Evolutionary conservation across 176 grass and related monocot species (phyloP), one percentile per base, ranked within the genome.

Genomic region (Oropetium thomaeum): DNA sequence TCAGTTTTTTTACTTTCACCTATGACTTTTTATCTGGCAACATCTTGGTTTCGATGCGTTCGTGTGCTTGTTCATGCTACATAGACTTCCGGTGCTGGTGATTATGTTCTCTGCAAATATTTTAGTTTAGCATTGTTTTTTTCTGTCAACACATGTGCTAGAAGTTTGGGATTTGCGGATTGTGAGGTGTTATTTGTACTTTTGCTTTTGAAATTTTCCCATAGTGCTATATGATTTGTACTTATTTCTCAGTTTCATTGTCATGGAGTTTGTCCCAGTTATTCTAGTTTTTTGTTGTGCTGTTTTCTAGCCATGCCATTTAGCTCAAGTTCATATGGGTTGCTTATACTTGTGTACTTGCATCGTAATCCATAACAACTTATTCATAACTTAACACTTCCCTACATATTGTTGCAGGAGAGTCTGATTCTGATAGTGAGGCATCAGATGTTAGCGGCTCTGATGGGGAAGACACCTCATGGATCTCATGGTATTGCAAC

Each of bases 401-500:
- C 44, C 69, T 79, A 10, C 23, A 74, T 79, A 25, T 64, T 34
- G 33, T 70, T 76, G 42, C 75, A 86, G 90, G 81, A 30, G 90
- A 92, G 35, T 97, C 85, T 79, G 87, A 97, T 82, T 86, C 82
- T 75, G 90, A 89, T 41, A 92, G 93, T 81, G 89, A 96, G 77
- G 93, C 81, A 66, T 92, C 92, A 78, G 89, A 96, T 87, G 86
- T 88, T 77, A 90, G 90, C 40, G 90, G 90, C 73, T 97, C 87
- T 64, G 90, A 93, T 58, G 85, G 83, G 49, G 93, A 93, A 55
- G 90, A 93, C 73, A 85, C 88, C 62, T 93, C 93, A 69, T 97
- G 90, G 93, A 97, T 97, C 78, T 85, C 87, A 79, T 93, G 90
- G 93, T 93, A 89, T 34, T 93, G 93, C 84, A 88, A 81, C 47